Conservation (phyloP, 2,329 filamentous ascomycete species). For the Calonectria pteridis region DNA sequence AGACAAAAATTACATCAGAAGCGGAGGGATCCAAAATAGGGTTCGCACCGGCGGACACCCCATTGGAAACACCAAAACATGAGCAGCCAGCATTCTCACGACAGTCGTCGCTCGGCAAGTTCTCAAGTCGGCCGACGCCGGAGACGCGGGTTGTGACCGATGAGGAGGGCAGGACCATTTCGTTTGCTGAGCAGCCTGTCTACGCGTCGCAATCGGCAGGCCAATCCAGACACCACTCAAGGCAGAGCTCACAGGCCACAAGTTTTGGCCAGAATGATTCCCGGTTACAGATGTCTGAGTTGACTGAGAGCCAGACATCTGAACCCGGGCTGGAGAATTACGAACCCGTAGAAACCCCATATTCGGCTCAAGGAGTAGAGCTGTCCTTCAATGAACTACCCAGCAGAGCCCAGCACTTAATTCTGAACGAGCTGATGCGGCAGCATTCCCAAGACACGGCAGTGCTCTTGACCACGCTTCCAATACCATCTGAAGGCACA, state of each 20-base stretch:
- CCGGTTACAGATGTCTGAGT: conserved; percentile 58
- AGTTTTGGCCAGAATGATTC: conserved; percentile 49
- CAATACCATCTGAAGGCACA: conserved; percentile 83
- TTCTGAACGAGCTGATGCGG: conserved; percentile 86
- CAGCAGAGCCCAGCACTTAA: conserved; percentile 85
- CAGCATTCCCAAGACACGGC: conserved; percentile 77
- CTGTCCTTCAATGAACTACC: conserved; percentile 90
- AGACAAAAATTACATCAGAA: conserved; percentile 74
- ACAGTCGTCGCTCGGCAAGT: conserved; percentile 65
- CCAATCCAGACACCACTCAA: conserved; percentile 52
- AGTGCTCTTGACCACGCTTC: conserved; percentile 86
- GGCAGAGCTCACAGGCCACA: conserved; percentile 53
- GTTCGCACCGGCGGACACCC: conserved; percentile 65
- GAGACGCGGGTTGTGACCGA: conserved; percentile 70
- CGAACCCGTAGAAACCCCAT: conserved; percentile 53
- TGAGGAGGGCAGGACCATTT: conserved; percentile 69
- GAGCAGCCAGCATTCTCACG: conserved; percentile 55
- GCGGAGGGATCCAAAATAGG: conserved; percentile 74
- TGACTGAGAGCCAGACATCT: conserved; percentile 55
- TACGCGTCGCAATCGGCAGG: conserved; percentile 37
- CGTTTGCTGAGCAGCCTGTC: conserved; percentile 65
- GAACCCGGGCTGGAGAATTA: conserved; percentile 38
- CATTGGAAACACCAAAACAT: conserved; percentile 44
- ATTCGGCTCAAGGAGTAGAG: conserved; percentile 72
- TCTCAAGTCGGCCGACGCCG: conserved; percentile 73